phyloP scores from a whole-genome alignment of 305 asterid genomes.

The Rubia peregrina region DNA sequence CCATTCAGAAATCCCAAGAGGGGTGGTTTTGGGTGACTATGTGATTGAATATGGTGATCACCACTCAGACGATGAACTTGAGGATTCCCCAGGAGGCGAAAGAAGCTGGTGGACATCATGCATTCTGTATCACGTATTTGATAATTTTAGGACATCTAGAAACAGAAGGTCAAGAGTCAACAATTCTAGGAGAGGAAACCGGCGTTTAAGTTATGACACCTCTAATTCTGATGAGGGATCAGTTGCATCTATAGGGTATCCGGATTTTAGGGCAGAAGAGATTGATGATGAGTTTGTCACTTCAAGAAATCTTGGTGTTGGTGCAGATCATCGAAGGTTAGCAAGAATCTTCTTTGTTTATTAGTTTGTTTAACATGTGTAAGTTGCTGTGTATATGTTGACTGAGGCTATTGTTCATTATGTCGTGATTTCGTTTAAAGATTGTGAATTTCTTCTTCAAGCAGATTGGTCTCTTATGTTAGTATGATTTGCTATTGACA shows the following conservation, averaged over 20 bases:
- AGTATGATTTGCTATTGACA: not conserved
- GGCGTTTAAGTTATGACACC: constrained; percentile 39
- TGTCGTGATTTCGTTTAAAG: not conserved
- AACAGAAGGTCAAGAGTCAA: constrained; percentile 59
- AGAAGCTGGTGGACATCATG: constrained; percentile 83
- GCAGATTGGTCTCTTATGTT: not conserved
- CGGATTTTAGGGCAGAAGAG: constrained; percentile 51
- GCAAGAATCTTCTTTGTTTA: constrained; percentile 10
- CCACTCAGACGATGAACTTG: constrained; percentile 67
- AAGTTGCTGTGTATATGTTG: not conserved
- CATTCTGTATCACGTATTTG: constrained; percentile 69
- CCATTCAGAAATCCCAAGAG: constrained; percentile 69
- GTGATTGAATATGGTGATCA: constrained; percentile 82
- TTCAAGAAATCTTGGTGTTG: constrained; percentile 42
- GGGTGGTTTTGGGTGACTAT: constrained; percentile 79
- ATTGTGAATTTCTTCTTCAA: not conserved
- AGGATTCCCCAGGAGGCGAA: constrained; percentile 47
- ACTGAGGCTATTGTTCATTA: not conserved
- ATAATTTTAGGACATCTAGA: constrained; percentile 59
- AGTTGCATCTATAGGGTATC: constrained; percentile 53
- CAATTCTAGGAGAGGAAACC: constrained; percentile 56
- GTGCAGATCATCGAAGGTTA: constrained; percentile 58
- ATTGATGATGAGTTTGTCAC: constrained; percentile 47
- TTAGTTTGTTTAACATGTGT: not conserved
- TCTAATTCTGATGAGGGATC: constrained; percentile 77